Evolutionary conservation across 1,139 yeast genomes (phyloP).

Genomic region (Saccharomycopsis phalli): DNA sequence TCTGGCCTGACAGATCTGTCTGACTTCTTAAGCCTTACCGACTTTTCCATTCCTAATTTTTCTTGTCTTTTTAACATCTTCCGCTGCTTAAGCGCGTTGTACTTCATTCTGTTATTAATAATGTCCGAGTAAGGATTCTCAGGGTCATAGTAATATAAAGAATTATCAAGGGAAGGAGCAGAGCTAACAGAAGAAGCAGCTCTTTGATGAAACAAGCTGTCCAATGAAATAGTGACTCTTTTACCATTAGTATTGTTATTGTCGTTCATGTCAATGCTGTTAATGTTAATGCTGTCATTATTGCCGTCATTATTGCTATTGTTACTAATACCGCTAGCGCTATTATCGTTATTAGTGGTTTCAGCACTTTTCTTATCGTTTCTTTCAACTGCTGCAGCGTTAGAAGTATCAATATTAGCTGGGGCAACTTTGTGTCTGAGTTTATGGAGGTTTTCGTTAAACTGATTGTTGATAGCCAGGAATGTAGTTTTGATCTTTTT

Average conservation of each 20-base stretch:
- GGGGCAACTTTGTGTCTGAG: neutral
- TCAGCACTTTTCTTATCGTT: too few species aligned
- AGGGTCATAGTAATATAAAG: constrained; percentile 15
- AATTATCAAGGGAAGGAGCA: neutral
- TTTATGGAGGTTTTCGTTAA: neutral
- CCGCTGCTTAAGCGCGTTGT: constrained; percentile 6
- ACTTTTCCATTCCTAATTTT: neutral
- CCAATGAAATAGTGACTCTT: neutral
- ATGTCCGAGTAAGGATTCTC: constrained; percentile 17
- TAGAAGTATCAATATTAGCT: too few species aligned
- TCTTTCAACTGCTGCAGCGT: too few species aligned
- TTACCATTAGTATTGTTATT: too few species aligned
- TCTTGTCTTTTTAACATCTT: constrained; percentile 2
- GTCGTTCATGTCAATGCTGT: too few species aligned
- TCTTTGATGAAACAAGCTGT: constrained; percentile 4
- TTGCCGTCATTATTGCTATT: too few species aligned
- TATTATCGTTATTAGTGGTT: too few species aligned
- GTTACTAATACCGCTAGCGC: too few species aligned
- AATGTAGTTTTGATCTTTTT: neutral
- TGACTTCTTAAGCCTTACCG: neutral
- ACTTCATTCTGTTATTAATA: constrained; percentile 13
- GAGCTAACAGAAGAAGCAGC: constrained; percentile 10
- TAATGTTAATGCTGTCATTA: too few species aligned
- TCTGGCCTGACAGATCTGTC: neutral
- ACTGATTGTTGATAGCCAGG: neutral